These are phyloP conservation scores for Thermoascus crustaceus DNA, from an alignment of 2,329 filamentous ascomycete species.

Conservation along the genomic window DNA sequence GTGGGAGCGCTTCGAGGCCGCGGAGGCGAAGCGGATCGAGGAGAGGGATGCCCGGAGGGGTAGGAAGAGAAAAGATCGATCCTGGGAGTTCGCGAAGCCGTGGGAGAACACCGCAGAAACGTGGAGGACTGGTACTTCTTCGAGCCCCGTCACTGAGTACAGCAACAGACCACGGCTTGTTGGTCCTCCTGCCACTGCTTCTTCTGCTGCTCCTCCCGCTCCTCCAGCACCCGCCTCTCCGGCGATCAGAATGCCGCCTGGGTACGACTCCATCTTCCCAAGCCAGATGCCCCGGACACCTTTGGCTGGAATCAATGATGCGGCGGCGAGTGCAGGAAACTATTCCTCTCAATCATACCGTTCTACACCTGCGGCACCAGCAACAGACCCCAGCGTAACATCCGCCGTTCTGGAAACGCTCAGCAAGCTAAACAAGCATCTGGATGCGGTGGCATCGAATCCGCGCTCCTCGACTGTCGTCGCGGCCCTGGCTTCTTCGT, in stretches of 20 bases:
- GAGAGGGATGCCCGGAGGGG: conserved; percentile 25
- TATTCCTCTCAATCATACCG: conserved; percentile 2
- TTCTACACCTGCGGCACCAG: conserved; percentile 10
- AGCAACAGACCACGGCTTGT: conserved; percentile 2
- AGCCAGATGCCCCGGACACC: conserved; percentile 9
- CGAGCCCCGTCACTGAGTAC: conserved; percentile 2
- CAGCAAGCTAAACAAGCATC: conserved; percentile 29
- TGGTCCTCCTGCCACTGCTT: conserved; percentile 1
- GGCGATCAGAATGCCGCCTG: conserved; percentile 26
- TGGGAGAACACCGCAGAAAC: conserved; percentile 4
- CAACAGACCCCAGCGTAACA: conserved; percentile 17
- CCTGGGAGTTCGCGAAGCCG: conserved; percentile 7
- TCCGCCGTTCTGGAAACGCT: conserved; percentile 29
- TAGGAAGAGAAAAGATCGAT: conserved; percentile 19
- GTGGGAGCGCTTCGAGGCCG: conserved; percentile 32
- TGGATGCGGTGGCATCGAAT: conserved; percentile 19
- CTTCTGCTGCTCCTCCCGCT: conserved; percentile 1
- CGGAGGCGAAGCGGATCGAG: conserved; percentile 29
- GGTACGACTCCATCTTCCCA: conserved; percentile 33
- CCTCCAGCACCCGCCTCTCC: conserved; percentile 7
- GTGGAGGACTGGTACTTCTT: conserved; percentile 1
- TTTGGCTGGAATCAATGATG: neutral
- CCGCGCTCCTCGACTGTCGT: conserved; percentile 16
- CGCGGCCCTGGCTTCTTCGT: conserved; percentile 14
- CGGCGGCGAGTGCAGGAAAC: neutral